Evolutionary conservation across 208 protist species (phyloP).

Genomic region (Leishmania braziliensis): DNA sequence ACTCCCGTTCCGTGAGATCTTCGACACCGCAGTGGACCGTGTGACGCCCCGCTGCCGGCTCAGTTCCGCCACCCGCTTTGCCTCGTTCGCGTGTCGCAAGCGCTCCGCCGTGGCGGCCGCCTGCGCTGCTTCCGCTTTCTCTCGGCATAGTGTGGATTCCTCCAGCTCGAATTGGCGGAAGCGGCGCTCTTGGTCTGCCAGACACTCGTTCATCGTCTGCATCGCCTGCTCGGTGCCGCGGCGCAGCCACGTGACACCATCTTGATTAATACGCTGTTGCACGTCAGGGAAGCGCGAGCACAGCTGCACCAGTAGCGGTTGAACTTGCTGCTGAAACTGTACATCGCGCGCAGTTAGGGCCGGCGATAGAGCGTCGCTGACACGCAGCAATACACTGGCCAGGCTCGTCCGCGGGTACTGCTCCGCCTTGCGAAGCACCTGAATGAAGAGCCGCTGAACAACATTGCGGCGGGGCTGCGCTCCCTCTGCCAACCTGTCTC

Average conservation of each 20-base stretch:
- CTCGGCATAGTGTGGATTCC: conserved; percentile 36
- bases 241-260: conserved; percentile 55
- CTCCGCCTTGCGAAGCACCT: conserved; percentile 50
- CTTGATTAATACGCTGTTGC: conserved; percentile 29
- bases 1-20: not conserved
- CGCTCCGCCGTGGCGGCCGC: conserved; percentile 13
- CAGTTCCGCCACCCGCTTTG: conserved; percentile 21
- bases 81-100: conserved; percentile 29
- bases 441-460: conserved; percentile 41
- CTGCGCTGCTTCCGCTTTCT: conserved; percentile 28
- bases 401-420: conserved; percentile 31
- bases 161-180: conserved; percentile 68
- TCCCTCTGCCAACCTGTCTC: not conserved
- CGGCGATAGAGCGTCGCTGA: conserved; percentile 45
- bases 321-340: conserved; percentile 28
- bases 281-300: conserved; percentile 31
- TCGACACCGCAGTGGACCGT: not conserved
- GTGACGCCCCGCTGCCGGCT: not conserved
- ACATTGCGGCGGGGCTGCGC: conserved; percentile 24
- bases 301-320: conserved; percentile 41
- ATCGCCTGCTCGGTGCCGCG: conserved; percentile 31
- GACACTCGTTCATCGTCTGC: conserved; percentile 39
- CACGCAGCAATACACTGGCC: conserved; percentile 44
- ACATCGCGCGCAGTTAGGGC: conserved; percentile 25
- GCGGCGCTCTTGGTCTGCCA: conserved; percentile 53